A percentile compares a stretch with the other conserved stretches of the same genome.
phyloP scores from a whole-genome alignment of 2,329 filamentous ascomycete genomes.

The Podosphaera aphanis region DNA sequence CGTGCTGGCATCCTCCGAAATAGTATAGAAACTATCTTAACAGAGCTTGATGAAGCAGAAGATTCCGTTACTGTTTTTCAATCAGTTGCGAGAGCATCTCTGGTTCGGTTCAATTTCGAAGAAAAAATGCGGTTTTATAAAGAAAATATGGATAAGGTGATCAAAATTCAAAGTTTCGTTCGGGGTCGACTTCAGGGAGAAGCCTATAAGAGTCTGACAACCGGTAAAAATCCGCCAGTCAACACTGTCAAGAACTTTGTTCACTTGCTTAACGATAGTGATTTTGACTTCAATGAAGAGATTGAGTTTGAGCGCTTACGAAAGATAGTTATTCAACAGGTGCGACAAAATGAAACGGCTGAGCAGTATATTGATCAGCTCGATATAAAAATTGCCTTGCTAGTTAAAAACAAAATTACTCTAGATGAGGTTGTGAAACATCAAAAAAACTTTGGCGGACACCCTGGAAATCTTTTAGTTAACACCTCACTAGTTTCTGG shows the following conservation, averaged over 20 bases:
- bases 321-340: slow-evolving; percentile 91
- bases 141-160: slow-evolving; percentile 95
- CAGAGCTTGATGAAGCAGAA: slow-evolving; percentile 62
- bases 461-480: slow-evolving; percentile 61
- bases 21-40: slow-evolving; percentile 48
- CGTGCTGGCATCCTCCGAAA: slow-evolving; percentile 60
- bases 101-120: slow-evolving; percentile 52
- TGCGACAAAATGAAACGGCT: slow-evolving; percentile 86
- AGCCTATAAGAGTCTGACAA: slow-evolving; percentile 91
- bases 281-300: slow-evolving; percentile 97
- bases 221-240: slow-evolving; percentile 87
- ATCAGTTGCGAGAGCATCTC: slow-evolving; percentile 44
- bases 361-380: slow-evolving; percentile 97
- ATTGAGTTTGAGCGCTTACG: slow-evolving; percentile 87
- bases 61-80: slow-evolving; percentile 55
- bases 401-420: slow-evolving; percentile 99
- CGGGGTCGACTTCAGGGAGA: slow-evolving; percentile 88
- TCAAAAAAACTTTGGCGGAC: slow-evolving; percentile 84
- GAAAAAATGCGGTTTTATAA: slow-evolving; percentile 78
- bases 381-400: slow-evolving; percentile 92
- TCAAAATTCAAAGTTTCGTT: slow-evolving; percentile 96
- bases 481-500: slow-evolving; percentile 74
- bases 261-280: slow-evolving; percentile 88
- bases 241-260: slow-evolving; percentile 96
- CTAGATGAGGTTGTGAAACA: slow-evolving; percentile 93